A percentile compares a stretch with the other conserved stretches of the same genome.
Evolutionary conservation across 768 basidiomycete species (phyloP).

Genomic region (Pleurotus citrinopileatus): DNA sequence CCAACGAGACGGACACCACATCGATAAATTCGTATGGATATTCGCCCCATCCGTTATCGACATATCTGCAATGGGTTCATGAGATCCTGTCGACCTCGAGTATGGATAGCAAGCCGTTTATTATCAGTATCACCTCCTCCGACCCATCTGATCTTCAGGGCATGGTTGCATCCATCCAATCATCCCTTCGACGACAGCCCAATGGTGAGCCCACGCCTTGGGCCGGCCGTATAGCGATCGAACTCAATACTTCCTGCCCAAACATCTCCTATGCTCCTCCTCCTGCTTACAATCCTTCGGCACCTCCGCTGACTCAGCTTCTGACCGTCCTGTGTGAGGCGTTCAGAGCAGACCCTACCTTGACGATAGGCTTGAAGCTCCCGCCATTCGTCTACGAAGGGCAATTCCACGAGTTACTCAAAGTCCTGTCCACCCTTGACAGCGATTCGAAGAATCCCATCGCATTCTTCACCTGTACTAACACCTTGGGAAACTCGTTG

Average conservation of each 20-base stretch:
- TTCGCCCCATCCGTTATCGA: conserved; percentile 69
- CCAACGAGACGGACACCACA: conserved; percentile 36
- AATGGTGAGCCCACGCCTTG: conserved; percentile 21
- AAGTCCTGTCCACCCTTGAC: conserved; percentile 37
- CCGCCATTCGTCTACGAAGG: conserved; percentile 67
- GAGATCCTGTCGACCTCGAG: conserved; percentile 40
- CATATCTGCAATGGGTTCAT: conserved; percentile 64
- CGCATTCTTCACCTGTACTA: conserved; percentile 77
- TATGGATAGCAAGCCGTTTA: conserved; percentile 49
- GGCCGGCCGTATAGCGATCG: conserved; percentile 54
- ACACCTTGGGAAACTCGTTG: conserved; percentile 73
- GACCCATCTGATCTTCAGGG: conserved; percentile 42
- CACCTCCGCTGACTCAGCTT: conserved; percentile 47
- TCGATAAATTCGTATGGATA: conserved; percentile 88
- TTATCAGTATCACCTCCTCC: conserved; percentile 77
- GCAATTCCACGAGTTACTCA: conserved; percentile 58
- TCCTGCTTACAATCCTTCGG: conserved; percentile 52
- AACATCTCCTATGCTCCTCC: conserved; percentile 68
- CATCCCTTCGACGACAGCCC: conserved; percentile 41
- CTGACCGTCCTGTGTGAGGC: conserved; percentile 52
- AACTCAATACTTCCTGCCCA: conserved; percentile 85
- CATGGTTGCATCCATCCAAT: conserved; percentile 63
- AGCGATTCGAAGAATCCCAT: conserved; percentile 36
- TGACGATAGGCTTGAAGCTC: conserved; percentile 76
- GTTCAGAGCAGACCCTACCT: conserved; percentile 44